phyloP scores from a whole-genome alignment of 2,329 filamentous ascomycete species.

The Raffaelea albimanens region DNA sequence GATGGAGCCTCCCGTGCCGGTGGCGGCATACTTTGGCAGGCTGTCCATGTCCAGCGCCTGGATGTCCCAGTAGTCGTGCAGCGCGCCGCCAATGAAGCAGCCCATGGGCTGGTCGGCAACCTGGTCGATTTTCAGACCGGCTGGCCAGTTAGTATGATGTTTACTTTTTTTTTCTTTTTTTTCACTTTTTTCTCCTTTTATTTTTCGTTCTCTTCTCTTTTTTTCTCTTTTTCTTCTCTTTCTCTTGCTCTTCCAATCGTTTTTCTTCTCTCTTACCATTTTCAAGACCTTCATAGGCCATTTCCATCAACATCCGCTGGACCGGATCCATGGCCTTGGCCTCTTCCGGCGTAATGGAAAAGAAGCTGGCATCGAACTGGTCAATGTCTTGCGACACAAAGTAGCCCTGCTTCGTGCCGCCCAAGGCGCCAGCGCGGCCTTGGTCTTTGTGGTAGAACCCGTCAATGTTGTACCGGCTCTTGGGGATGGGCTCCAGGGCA shows the following conservation, averaged over 20 bases:
- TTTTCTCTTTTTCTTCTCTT: constrained; percentile 23
- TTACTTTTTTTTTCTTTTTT: background rate
- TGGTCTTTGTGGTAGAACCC: constrained; percentile 21
- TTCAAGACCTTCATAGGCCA: constrained; percentile 56
- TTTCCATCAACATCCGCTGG: constrained; percentile 51
- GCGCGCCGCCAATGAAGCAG: constrained; percentile 19
- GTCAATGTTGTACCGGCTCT: constrained; percentile 18
- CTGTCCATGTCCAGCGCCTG: constrained; percentile 14
- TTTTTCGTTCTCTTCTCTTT: too few relatives aligned
- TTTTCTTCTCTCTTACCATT: background rate
- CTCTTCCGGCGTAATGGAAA: constrained; percentile 60
- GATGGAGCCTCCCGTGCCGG: constrained; percentile 20
- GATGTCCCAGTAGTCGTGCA: constrained; percentile 16
- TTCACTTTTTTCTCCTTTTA: background rate
- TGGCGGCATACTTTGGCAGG: constrained; percentile 16
- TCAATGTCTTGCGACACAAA: constrained; percentile 5
- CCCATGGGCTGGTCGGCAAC: background rate
- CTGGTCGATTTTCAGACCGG: background rate
- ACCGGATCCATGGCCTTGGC: constrained; percentile 58
- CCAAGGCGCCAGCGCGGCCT: background rate
- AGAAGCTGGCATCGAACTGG: constrained; percentile 53
- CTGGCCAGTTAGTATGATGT: background rate
- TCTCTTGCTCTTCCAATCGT: background rate
- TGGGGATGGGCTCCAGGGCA: background rate
- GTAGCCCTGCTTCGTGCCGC: constrained; percentile 7